Evolutionary conservation across 192 early-diverging fungal genomes (phyloP), one percentile per base, ranked within the genome.

Genomic region (Entrophospora sp.): DNA sequence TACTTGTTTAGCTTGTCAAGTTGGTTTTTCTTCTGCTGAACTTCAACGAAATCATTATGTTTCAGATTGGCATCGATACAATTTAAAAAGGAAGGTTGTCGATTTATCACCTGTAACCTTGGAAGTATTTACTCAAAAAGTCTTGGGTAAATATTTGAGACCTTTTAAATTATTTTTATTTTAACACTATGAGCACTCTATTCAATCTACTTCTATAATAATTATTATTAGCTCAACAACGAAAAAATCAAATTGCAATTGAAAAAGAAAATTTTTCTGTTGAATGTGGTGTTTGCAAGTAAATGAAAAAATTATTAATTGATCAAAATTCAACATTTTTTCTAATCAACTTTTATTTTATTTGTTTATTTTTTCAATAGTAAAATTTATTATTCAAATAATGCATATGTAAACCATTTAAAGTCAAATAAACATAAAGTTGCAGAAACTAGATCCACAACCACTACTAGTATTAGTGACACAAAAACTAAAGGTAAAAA

Each of bases 41-140:
- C 75, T 83, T 68, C 97, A 99, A 78, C 78, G 97, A 37, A 83
- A 84, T 31, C 97, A 99, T 76, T 96, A 95, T 73, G 83, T 87
- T 25, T 87, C 89, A 31, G 94, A 99, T 81, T 99, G 97, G 96
- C 97, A 99, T 67, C 81, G 95, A 35, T 99, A 99, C 83, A 99
- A 99, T 73, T 75, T 98, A 27, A 98, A 98, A 81, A 87, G 96
- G 66, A 95, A 97, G 69, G 92, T 98, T 27, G 94, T 89, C 13
- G 90, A 89, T 22, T 77, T 98, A 18, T 91, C 91, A 0, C 89
- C 94, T 25, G 85, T 99, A 28, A 73, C 85, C 2, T 79, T 79
- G 16, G 94, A 94, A 66, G 80, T 82, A 61, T 98, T 97, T 82
- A 76, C 81, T 0, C 80, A 85, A 73, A 86, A 92, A 34, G 75